These are phyloP conservation scores for Plantago major DNA, from an alignment of 257 asterid species.

Conservation along the genomic window DNA sequence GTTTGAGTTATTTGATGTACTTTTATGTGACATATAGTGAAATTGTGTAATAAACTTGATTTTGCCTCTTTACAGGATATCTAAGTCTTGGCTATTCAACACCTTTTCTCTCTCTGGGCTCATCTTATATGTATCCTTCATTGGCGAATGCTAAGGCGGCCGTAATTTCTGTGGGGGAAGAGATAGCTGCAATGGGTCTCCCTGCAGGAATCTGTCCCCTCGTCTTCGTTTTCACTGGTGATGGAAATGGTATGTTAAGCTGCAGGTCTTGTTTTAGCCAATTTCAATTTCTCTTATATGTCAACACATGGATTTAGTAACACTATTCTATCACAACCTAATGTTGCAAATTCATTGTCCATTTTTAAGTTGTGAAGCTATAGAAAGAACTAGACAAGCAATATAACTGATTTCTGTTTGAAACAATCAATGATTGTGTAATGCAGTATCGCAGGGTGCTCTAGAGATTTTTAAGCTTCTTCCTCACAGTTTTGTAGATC, in stretches of 20 bases:
- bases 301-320: neutral
- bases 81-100: constrained; percentile 93
- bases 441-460: constrained; percentile 85
- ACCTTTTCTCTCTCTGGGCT: constrained; percentile 84
- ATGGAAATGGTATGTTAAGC: constrained; percentile 73
- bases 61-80: constrained; percentile 52
- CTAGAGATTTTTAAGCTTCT: constrained; percentile 89
- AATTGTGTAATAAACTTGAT: neutral
- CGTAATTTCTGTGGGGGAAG: constrained; percentile 90
- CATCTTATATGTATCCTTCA: constrained; percentile 93
- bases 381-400: neutral
- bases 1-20: too few species aligned
- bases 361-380: neutral
- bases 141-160: constrained; percentile 97
- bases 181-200: constrained; percentile 87
- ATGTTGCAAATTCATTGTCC: neutral
- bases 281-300: constrained; percentile 2
- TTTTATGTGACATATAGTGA: too few species aligned
- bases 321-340: too few species aligned
- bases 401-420: neutral
- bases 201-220: constrained; percentile 81
- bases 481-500: constrained; percentile 79
- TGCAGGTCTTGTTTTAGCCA: constrained; percentile 10
- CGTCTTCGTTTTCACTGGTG: constrained; percentile 84
- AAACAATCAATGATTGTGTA: neutral